Evolutionary conservation across 1,139 yeast genomes (phyloP), one percentile per base, ranked within the genome.

Genomic region (Geotrichum macrosporum): DNA sequence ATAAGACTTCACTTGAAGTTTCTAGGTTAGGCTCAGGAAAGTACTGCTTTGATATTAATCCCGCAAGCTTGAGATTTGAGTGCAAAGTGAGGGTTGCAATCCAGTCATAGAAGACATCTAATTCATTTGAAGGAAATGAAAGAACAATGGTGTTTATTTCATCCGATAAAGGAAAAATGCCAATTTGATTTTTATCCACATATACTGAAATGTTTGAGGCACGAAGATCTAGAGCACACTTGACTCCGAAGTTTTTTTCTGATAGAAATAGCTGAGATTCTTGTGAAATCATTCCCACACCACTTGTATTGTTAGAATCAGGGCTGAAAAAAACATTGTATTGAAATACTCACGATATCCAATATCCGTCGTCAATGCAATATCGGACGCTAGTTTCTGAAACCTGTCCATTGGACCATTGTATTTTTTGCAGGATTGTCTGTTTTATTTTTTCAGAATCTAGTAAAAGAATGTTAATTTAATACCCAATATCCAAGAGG

Each of bases 1-100:
- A 13, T 20, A 41, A 8, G 8, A 41, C 10, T 2, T 12, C 30
- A 5, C 4, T n/a, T 8, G 30, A 21, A 10, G n/a, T 13, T 15
- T 16, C 8, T 2, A 22, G 24, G 4, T 29, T n/a, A 13, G 39
- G 16, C 5, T 34, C 24, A 5, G 50, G 50, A n/a, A 24, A 36
- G 27, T 38, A 43, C 9, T 20, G 35, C 30, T 39, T 43, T 12
- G 29, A 19, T 38, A 22, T 13, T 6, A 47, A 33, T 3, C 47
- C 50, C 24, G 41, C 26, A 4, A 33, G 40, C 15, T 43, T 47
- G 16, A 47, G 40, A 26, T 47, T 44, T 8, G 50, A 39, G 27
- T 47, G 50, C 18, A 47, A 27, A 19, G 43, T 27, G 10, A 47
- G 22, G 5, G 27, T 30, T 10, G 43, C 43, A 18, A 39, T 21